Percentiles rank a stretch among this genome's conserved stretches.
Evolutionary conservation across 2,329 filamentous ascomycete species (phyloP).

Genomic region (Curvularia eragrostidis): DNA sequence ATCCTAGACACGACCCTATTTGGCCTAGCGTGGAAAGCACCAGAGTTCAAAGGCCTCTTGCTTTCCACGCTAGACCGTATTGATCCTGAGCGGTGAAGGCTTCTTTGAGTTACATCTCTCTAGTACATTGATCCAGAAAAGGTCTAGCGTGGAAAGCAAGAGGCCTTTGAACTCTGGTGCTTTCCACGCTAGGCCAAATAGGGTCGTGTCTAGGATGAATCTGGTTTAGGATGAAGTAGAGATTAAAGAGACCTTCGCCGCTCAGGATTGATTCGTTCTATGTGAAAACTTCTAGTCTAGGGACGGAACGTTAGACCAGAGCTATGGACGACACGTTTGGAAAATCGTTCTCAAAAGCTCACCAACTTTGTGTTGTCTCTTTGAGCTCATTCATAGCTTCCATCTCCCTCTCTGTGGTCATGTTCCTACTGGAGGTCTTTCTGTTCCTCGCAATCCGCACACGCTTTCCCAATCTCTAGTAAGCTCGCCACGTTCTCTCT

Average conservation of each 20-base stretch:
- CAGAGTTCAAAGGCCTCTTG: too few species aligned
- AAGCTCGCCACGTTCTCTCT: constrained; percentile 1
- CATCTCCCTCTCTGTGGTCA: constrained; percentile 9
- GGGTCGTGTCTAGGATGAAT: too few species aligned
- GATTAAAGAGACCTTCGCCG: background rate
- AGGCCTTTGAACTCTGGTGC: too few species aligned
- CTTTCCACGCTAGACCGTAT: too few species aligned
- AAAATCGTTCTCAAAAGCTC: constrained; percentile 17
- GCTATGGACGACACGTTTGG: constrained; percentile 18
- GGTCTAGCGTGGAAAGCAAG: too few species aligned
- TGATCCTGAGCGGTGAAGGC: too few species aligned
- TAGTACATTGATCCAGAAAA: too few species aligned
- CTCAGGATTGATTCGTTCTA: background rate
- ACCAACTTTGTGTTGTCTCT: constrained; percentile 11
- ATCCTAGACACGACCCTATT: too few species aligned
- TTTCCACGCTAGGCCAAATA: too few species aligned
- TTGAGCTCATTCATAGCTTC: constrained; percentile 17
- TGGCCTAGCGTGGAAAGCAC: too few species aligned
- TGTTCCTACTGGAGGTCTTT: constrained; percentile 17
- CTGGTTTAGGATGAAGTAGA: too few species aligned
- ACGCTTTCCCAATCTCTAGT: constrained; percentile 15
- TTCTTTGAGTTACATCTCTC: too few species aligned
- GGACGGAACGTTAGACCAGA: constrained; percentile 4
- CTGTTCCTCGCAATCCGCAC: constrained; percentile 12
- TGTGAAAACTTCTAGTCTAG: background rate